A percentile compares a stretch with the other conserved stretches of the same genome.
Evolutionary conservation across 2,329 filamentous ascomycete species (phyloP).

Genomic region (Fusarium liriodendri): DNA sequence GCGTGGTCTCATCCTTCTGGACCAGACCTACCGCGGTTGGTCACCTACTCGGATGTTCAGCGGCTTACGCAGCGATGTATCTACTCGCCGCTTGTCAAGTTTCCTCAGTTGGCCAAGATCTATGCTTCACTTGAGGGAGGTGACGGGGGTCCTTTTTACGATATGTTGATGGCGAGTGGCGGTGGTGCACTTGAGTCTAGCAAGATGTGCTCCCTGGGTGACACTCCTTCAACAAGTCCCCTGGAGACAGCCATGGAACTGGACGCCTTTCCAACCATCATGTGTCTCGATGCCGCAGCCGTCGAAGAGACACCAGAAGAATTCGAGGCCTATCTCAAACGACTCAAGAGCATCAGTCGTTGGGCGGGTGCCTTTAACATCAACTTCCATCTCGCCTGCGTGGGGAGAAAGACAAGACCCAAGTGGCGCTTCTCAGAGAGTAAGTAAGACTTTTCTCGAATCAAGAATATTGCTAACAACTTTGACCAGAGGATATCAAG

Average conservation of each 20-base stretch:
- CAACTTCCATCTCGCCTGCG: slow-evolving; percentile 53
- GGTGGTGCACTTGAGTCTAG: slow-evolving; percentile 14
- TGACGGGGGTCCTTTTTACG: slow-evolving; percentile 58
- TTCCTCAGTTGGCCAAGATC: slow-evolving; percentile 55
- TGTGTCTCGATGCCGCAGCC: slow-evolving; percentile 56
- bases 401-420: slow-evolving; percentile 52
- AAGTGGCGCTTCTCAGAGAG: slow-evolving; percentile 53
- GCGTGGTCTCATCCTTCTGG: slow-evolving; percentile 41
- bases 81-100: slow-evolving; percentile 58
- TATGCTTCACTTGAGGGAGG: slow-evolving; percentile 57
- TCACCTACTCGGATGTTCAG: slow-evolving; percentile 62
- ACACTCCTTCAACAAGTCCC: slow-evolving; percentile 45
- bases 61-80: slow-evolving; percentile 55
- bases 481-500: slow-evolving; percentile 41
- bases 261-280: slow-evolving; percentile 58
- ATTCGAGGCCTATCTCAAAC: slow-evolving; percentile 49
- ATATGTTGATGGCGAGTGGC: slow-evolving; percentile 40
- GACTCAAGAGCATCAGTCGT: slow-evolving; percentile 51
- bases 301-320: slow-evolving; percentile 47
- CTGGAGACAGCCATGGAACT: slow-evolving; percentile 41
- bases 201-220: slow-evolving; percentile 38
- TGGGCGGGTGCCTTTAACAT: slow-evolving; percentile 58
- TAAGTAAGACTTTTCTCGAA: slow-evolving; percentile 15
- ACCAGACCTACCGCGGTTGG: slow-evolving; percentile 58
- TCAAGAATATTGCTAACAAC: slow-evolving; percentile 1